Evolutionary conservation across 495 filamentous ascomycete genomes (phyloP), one percentile per base, ranked within the genome.

Genomic region (Penicillium samsonianum): DNA sequence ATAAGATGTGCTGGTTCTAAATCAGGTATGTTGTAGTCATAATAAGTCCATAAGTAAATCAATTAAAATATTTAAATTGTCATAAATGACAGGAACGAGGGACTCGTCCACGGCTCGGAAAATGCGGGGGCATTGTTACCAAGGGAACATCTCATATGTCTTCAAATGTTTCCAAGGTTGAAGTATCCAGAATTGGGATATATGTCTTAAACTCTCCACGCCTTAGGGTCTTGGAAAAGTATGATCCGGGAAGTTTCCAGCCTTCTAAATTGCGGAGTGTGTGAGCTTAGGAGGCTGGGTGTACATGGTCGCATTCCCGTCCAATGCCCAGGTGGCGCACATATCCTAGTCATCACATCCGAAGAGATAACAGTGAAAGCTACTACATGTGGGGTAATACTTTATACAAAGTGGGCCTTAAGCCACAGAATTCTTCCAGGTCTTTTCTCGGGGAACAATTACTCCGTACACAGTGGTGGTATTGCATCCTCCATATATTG

Each of bases 151-250:
- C 17, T 30, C 7, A 5, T 14, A 4, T 43, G 41, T 26, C 28
- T 33, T 33, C 28, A 11, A 11, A 33, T 10, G 1, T 12, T 9
- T 30, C 28, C 9, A 4, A 25, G 23, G 2, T 2, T 4, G 23
- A 4, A 2, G 28, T 31, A 31, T 16, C 19, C 16, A 38, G 2
- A 17, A 51, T 40, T 11, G 4, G 23, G 14, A 26, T 11, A 33
- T 23, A 56, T 57, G 53, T 55, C 53, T 55, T 30, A 28, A 55
- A 55, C 43, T 55, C 16, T 54, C 30, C 28, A 54, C 42, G 26
- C 23, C 9, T n/a, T 16, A 16, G 30, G 37, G 22, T 19, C 16
- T 33, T 20, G 31, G 17, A 20, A n/a, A 35, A 35, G 14, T 1
- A 31, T 30, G 10, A 19, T 2, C 28, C 17, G 23, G 19, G 38